Evolutionary conservation across 768 basidiomycete genomes (phyloP), one percentile per base, ranked within the genome.

Genomic region (Calocera cornea): DNA sequence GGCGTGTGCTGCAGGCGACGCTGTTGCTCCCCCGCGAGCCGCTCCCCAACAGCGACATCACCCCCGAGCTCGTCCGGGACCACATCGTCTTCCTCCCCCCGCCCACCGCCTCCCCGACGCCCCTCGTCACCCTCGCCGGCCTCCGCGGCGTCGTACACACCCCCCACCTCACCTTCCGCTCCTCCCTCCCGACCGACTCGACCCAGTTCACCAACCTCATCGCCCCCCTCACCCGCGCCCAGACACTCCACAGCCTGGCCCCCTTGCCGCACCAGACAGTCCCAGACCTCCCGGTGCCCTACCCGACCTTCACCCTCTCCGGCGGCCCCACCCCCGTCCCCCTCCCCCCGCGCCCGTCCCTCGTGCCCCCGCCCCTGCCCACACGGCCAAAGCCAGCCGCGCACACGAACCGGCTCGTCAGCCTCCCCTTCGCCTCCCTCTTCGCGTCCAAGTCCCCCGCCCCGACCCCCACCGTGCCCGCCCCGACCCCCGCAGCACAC

Each of bases 61-160:
- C 88, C 0, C 77, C 85, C 0, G 88, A 92, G 1, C 86, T 94
- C 67, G 78, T 97, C 34, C 86, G 84, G 73, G 93, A 97, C 72
- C 95, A 99, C 74, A 76, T 95, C 67, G 78, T 85, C 34, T 80
- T 92, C 34, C 86, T 82, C 71, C 85, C 89, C 65, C 79, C 79
- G 1, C 73, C 80, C 17, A 77, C 80, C 27, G 74, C 72, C 49
- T 47, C 69, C 54, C 74, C 79, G 60, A 79, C 83, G 2, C 82
- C 83, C 34, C 75, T 92, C 14, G 82, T 92, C 2, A 92, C 92
- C 0, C 77, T 95, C 38, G 93, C 92, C 0, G 95, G 95, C 2
- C 77, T 97, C 31, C 80, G 94, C 24, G 94, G 92, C 5, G 81
- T 79, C 2, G 75, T 92, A 16, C 78, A 34, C 68, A 81, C 79